Conservation (phyloP, 192 early-diverging fungal genomes). For the Backusella liffmaniae region DNA sequence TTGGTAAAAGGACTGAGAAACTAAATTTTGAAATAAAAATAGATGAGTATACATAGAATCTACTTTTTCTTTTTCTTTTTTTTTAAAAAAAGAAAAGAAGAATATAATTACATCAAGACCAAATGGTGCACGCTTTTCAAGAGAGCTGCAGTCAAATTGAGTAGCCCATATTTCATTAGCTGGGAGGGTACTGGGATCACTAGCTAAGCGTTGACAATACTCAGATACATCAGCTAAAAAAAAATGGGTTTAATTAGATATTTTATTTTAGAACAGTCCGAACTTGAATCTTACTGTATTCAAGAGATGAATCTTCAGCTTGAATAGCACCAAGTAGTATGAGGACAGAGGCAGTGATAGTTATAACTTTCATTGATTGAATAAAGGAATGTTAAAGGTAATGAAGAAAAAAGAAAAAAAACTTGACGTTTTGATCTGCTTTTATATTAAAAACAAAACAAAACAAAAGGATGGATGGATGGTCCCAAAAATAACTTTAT, state of each 20-base stretch:
- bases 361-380: background rate
- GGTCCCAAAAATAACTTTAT: constrained; percentile 2
- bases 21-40: background rate
- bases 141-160: background rate
- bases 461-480: background rate
- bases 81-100: too few relatives aligned
- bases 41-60: background rate
- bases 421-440: background rate
- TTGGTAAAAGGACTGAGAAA: background rate
- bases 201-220: background rate
- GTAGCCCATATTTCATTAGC: background rate
- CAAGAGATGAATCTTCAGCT: background rate
- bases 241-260: too few relatives aligned
- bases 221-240: background rate
- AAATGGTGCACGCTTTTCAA: background rate
- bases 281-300: background rate
- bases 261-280: too few relatives aligned
- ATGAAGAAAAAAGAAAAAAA: background rate
- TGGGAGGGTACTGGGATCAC: background rate
- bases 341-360: background rate
- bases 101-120: background rate
- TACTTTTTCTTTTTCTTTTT: background rate
- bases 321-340: background rate
- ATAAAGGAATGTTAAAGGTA: background rate
- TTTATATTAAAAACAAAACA: background rate